Evolutionary conservation across 345 rosid genomes (phyloP), one percentile per base, ranked within the genome.

Genomic region (Corchorus olitorius): DNA sequence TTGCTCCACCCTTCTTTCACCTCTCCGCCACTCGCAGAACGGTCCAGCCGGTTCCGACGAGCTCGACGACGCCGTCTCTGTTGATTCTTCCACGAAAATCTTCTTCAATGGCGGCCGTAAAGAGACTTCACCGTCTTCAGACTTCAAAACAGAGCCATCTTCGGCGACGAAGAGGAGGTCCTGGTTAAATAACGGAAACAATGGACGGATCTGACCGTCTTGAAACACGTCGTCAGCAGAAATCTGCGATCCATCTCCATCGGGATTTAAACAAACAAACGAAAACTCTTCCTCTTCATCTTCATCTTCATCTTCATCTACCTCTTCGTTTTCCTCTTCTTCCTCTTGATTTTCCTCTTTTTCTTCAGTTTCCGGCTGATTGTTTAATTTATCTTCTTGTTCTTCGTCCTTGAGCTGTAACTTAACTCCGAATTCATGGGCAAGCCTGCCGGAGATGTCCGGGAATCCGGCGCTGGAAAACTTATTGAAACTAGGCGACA

Each of bases 131-230:
- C 77, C 17, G 19, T 43, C 76, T 6, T 52, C 69, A 8, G 66
- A 5, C 65, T 73, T 45, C 49, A 37, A 46, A 22, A 41, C 16
- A 41, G 74, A 15, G 41, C 19, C 53, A 8, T 59, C 63, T 0
- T n/a, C 66, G 20, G 45, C 65, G 56, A 53, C 67, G 37, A 63
- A 73, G 50, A 88, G 56, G 2, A 86, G 82, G 69, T 79, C 78
- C 69, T 33, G 84, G 76, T 81, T 77, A 67, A 88, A 86, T 6
- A 86, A 46, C 4, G 92, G 92, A 59, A 82, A 86, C 43, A 79
- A 12, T 27, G 88, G 88, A 60, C 82, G 78, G 82, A 85, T 85
- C 87, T 78, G 81, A 12, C 91, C 91, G 82, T 88, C 54, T 50
- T 76, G 50, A 76, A 88, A 88, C 16, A 73, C 75, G 13, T 78